Evolutionary conservation across 2,329 filamentous ascomycete genomes (phyloP).

Genomic region (Nigrospora osmanthi): DNA sequence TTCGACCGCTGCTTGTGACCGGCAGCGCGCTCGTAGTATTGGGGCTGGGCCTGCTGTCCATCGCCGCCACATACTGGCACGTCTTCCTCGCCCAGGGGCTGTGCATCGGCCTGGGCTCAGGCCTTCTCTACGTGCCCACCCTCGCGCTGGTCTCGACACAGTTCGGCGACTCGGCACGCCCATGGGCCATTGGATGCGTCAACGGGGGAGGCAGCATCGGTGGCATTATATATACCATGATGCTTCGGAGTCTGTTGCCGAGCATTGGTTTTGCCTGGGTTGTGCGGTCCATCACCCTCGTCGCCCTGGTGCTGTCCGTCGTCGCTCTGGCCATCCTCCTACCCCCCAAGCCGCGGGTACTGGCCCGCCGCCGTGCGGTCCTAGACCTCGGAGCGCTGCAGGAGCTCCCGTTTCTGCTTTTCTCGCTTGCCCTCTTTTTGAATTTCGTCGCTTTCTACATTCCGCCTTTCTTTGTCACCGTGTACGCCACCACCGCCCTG

Average conservation of each 20-base stretch:
- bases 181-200: background rate
- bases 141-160: conserved; percentile 20
- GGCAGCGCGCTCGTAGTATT: conserved; percentile 38
- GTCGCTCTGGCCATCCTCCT: conserved; percentile 17
- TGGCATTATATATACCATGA: conserved; percentile 1
- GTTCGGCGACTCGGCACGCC: conserved; percentile 18
- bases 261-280: conserved; percentile 7
- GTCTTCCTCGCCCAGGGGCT: conserved; percentile 43
- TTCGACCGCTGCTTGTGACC: conserved; percentile 31
- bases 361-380: conserved; percentile 17
- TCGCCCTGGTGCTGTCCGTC: conserved; percentile 10
- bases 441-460: conserved; percentile 29
- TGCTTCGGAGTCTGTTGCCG: conserved; percentile 11
- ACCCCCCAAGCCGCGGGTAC: background rate
- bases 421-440: conserved; percentile 18
- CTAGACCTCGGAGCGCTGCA: conserved; percentile 31
- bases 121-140: conserved; percentile 16
- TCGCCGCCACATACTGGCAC: conserved; percentile 41
- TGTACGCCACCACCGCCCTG: conserved; percentile 17
- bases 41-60: conserved; percentile 43
- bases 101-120: conserved; percentile 34
- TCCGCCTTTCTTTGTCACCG: conserved; percentile 33
- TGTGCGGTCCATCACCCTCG: conserved; percentile 1
- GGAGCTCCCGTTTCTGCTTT: conserved; percentile 29
- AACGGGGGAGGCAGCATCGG: conserved; percentile 20